A percentile compares a stretch with the other conserved stretches of the same genome.
phyloP scores from a whole-genome alignment of 2,329 filamentous ascomycete genomes.

The Nakataea oryzae region DNA sequence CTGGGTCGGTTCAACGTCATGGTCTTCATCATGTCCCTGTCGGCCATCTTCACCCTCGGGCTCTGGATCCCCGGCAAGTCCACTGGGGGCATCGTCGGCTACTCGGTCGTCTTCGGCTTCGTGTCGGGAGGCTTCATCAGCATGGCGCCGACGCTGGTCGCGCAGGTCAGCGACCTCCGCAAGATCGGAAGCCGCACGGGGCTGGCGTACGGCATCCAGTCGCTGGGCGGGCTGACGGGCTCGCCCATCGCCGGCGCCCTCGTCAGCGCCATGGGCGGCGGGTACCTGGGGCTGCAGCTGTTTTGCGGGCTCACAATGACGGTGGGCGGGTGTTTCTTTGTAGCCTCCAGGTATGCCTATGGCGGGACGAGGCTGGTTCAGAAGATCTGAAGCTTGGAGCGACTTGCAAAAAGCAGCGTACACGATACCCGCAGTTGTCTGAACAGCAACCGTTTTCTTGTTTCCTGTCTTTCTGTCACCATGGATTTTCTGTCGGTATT shows the following conservation, averaged over 20 bases:
- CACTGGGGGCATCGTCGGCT: constrained; percentile 47
- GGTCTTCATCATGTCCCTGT: constrained; percentile 34
- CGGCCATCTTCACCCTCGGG: constrained; percentile 24
- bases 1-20: constrained; percentile 28
- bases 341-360: constrained; percentile 13
- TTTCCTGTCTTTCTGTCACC: not conserved
- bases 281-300: constrained; percentile 39
- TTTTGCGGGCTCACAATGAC: constrained; percentile 40
- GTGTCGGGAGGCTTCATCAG: constrained; percentile 52
- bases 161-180: constrained; percentile 48
- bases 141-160: constrained; percentile 44
- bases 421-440: not conserved
- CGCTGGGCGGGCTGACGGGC: constrained; percentile 46
- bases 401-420: not conserved
- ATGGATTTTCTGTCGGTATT: too few relatives aligned
- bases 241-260: constrained; percentile 47
- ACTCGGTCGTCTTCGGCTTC: constrained; percentile 54
- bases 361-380: constrained; percentile 13
- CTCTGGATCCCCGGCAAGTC: constrained; percentile 31
- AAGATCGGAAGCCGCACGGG: constrained; percentile 51
- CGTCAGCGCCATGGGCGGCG: constrained; percentile 28
- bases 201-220: constrained; percentile 42
- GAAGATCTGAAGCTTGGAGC: constrained; percentile 9
- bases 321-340: constrained; percentile 13
- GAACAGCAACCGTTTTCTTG: not conserved